Evolutionary conservation across 352 stramenopile species (phyloP).

Genomic region (Globisporangium mamillatum): DNA sequence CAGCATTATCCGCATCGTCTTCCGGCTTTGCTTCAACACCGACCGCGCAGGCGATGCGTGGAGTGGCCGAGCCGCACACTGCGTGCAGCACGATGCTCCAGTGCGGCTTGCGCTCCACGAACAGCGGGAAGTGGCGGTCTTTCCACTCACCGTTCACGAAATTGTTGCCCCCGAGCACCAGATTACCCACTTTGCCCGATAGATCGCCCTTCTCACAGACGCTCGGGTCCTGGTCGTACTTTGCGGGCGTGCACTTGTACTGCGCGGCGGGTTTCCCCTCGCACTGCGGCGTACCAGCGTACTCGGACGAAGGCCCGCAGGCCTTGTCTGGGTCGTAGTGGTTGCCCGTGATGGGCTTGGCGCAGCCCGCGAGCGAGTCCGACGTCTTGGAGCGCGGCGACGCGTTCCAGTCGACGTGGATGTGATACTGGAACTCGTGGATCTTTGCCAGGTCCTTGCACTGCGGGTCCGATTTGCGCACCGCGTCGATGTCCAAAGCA

Average conservation of each 20-base stretch:
- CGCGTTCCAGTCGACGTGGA: constrained; percentile 40
- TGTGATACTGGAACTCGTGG: constrained; percentile 33
- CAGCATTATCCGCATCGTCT: background rate
- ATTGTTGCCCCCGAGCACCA: constrained; percentile 20
- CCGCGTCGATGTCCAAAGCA: constrained; percentile 1
- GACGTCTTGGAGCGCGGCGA: constrained; percentile 20
- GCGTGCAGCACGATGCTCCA: constrained; percentile 38
- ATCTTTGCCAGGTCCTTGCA: constrained; percentile 7
- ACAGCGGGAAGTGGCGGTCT: constrained; percentile 33
- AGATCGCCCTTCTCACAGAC: constrained; percentile 47
- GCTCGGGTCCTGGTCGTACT: constrained; percentile 25
- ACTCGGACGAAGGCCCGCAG: constrained; percentile 44
- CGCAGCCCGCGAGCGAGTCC: constrained; percentile 30
- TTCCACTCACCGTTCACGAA: constrained; percentile 25
- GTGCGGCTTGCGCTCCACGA: constrained; percentile 20
- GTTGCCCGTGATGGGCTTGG: constrained; percentile 27
- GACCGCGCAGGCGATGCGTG: constrained; percentile 38
- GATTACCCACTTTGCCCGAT: constrained; percentile 39
- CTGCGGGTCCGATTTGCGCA: constrained; percentile 19
- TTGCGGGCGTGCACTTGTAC: constrained; percentile 34
- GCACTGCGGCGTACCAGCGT: constrained; percentile 18
- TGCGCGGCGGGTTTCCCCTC: constrained; percentile 11
- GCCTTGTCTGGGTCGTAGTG: constrained; percentile 43
- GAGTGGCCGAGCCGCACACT: constrained; percentile 22
- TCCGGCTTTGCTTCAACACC: constrained; percentile 3